Base-by-base conservation (phyloP, 495 filamentous ascomycete species). In the Neurospora africana region DNA sequence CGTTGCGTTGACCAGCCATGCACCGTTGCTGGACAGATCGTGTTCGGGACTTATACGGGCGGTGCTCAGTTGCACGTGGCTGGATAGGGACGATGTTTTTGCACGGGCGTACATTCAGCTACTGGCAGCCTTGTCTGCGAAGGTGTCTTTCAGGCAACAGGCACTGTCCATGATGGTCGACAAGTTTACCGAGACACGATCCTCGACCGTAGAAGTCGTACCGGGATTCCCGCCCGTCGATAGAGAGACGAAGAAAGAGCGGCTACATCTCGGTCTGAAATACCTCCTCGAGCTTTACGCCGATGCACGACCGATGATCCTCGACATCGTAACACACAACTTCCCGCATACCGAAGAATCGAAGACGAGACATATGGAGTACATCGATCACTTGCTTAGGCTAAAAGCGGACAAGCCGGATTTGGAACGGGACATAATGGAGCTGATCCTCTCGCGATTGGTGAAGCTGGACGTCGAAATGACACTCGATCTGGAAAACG, bases 391-490 rank as follows among this genome's bases (percentile, higher is more conserved):
- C 77, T 81, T 97, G 4, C 82, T 98, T 6, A 87, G 84, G 72
- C 80, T 98, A 35, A 87, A 90, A 44, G 84, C 84, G 65, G 96
- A 96, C 79, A 86, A 89, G 6, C 92, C 93, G 1, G 90, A 95
- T 67, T 84, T 98, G n/a, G 89, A 89, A 74, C 86, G 89, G 19
- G 91, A 95, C 70, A 87, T 98, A n/a, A 87, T 97, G 70, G 88
- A 91, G 71, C 81, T 97, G 21, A 89, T 98, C 47, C 92, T 91
- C 13, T 91, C 95, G 41, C 87, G 90, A 69, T 83, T 98, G 5
- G 92, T 98, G 72, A 97, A 95, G 80, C 90, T 84, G 65, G 95
- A 99, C 75, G 92, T 97, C 4, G 92, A 97, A 78, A 93, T 98
- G 78, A 94, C 97, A 79, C 88, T 93, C 13, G 93, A 98, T 75